These are phyloP conservation scores for Backusella parvicylindrica DNA, from an alignment of 192 early-diverging fungal species.

Conservation along the genomic window DNA sequence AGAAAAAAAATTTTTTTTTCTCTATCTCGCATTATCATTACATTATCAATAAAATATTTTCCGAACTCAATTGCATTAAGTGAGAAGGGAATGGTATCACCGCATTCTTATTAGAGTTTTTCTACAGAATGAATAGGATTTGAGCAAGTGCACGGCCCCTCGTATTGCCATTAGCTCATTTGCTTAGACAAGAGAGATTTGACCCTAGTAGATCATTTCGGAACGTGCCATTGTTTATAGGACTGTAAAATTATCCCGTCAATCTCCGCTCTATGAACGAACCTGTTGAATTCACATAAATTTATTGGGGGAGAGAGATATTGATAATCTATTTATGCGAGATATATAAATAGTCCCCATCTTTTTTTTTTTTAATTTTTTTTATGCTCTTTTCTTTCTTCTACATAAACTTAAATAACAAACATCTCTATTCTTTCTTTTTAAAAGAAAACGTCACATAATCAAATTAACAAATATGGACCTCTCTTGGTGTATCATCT, in stretches of 20 bases:
- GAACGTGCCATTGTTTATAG: neutral
- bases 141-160: neutral
- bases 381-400: neutral
- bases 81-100: neutral
- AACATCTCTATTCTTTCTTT: neutral
- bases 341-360: neutral
- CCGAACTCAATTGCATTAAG: neutral
- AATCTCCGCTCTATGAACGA: neutral
- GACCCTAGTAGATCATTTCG: neutral
- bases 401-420: neutral
- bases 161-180: neutral
- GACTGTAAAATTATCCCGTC: neutral
- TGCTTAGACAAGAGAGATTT: neutral
- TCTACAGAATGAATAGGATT: neutral
- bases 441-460: neutral
- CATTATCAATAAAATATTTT: neutral
- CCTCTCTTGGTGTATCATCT: conserved; percentile 22
- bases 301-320: neutral
- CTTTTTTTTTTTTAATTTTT: neutral
- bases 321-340: neutral
- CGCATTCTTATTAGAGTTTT: neutral
- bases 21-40: neutral
- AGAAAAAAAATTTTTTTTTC: neutral
- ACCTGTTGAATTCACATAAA: neutral
- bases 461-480: neutral